Evolutionary conservation across 805 yeast genomes (phyloP).

Genomic region (Starmera caribaea): DNA sequence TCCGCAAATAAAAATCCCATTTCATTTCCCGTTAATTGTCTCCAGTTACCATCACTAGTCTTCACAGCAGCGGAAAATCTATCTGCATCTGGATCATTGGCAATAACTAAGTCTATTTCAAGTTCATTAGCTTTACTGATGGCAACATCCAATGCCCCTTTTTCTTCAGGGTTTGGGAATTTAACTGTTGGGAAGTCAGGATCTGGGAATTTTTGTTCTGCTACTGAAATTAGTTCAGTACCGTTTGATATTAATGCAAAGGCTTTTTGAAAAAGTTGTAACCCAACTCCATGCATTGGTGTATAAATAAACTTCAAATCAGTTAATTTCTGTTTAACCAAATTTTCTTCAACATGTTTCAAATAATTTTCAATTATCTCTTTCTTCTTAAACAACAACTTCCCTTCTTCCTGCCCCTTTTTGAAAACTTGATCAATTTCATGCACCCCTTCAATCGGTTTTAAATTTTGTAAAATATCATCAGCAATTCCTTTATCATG

Average conservation of each 20-base stretch:
- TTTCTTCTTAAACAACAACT: conserved; percentile 30
- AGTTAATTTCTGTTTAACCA: conserved; percentile 21
- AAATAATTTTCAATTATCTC: conserved; percentile 35
- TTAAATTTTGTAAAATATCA: conserved; percentile 48
- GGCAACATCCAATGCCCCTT: conserved; percentile 78
- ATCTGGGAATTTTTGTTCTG: conserved; percentile 65
- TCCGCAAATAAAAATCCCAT: conserved; percentile 79
- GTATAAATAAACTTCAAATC: conserved; percentile 64
- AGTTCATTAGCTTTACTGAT: conserved; percentile 45
- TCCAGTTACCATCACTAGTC: conserved; percentile 37
- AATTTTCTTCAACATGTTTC: conserved; percentile 17
- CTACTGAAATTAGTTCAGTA: conserved; percentile 32
- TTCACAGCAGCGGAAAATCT: conserved; percentile 77
- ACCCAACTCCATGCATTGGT: conserved; percentile 95
- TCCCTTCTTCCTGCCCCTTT: conserved; percentile 14
- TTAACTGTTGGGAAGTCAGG: conserved; percentile 78
- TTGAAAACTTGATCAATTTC: conserved; percentile 29
- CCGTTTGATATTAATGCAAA: conserved; percentile 26
- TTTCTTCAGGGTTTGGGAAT: conserved; percentile 95
- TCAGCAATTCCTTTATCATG: conserved; percentile 68
- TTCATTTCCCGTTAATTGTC: conserved; percentile 85
- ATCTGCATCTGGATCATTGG: conserved; percentile 97
- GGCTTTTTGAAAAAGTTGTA: conserved; percentile 41
- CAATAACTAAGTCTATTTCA: conserved; percentile 49
- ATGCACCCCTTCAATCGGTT: conserved; percentile 51